These are phyloP conservation scores for Codiaeum variegatum DNA, from an alignment of 441 rosid species.

Conservation along the genomic window DNA sequence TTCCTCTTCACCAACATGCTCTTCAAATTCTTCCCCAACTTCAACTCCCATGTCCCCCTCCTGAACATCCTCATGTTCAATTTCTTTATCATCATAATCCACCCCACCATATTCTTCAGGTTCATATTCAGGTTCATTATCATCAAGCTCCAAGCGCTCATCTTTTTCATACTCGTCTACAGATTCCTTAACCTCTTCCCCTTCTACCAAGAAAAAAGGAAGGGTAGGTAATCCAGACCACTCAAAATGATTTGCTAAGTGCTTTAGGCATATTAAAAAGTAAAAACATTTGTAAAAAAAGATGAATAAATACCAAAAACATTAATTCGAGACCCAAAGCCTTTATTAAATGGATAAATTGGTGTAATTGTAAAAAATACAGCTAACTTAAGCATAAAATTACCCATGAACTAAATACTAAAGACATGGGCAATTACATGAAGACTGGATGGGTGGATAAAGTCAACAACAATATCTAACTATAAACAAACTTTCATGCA, in stretches of 20 bases:
- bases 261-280: background rate
- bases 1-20: constrained; percentile 59
- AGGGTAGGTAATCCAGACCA: constrained; percentile 36
- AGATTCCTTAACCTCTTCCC: constrained; percentile 59
- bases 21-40: constrained; percentile 63
- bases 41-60: constrained; percentile 40
- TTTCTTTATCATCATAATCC: constrained; percentile 76
- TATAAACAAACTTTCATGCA: constrained; percentile 1
- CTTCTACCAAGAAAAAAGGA: constrained; percentile 61
- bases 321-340: background rate
- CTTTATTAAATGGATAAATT: background rate
- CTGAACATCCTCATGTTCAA: constrained; percentile 52
- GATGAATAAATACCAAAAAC: too few relatives aligned
- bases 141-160: constrained; percentile 88
- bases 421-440: background rate
- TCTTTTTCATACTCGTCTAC: constrained; percentile 79
- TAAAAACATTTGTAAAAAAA: too few relatives aligned
- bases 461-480: background rate
- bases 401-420: background rate
- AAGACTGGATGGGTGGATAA: background rate
- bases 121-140: constrained; percentile 79
- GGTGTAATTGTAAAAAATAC: background rate
- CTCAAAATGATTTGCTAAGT: background rate
- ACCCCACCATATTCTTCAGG: constrained; percentile 70
- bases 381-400: background rate